phyloP scores from a whole-genome alignment of 2,329 filamentous ascomycete genomes.

The Scedosporium minutisporum region DNA sequence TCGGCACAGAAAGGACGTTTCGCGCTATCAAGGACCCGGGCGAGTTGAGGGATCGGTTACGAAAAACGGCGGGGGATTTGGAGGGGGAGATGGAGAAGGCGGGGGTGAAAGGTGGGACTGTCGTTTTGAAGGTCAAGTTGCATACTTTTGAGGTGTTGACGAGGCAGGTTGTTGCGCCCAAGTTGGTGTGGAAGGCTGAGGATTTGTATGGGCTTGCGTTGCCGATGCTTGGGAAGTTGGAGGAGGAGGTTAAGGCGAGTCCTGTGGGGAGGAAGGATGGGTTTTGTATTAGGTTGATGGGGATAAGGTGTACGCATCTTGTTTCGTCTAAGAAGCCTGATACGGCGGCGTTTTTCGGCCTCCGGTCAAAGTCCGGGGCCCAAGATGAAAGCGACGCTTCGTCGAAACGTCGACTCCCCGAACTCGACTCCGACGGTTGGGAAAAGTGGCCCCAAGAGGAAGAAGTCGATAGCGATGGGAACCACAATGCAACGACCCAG shows the following conservation, averaged over 20 bases:
- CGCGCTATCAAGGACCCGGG: conserved; percentile 61
- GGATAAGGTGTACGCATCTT: conserved; percentile 77
- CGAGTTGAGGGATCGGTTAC: conserved; percentile 66
- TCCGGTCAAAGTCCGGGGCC: conserved; percentile 26
- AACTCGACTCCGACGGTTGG: conserved; percentile 41
- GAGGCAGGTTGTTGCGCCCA: conserved; percentile 65
- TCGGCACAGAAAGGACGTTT: conserved; percentile 91
- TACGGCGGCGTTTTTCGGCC: conserved; percentile 70
- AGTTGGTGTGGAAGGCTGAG: conserved; percentile 61
- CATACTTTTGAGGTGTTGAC: conserved; percentile 91
- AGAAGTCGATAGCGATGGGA: conserved; percentile 4
- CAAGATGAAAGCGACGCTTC: not conserved
- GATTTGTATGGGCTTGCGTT: conserved; percentile 76
- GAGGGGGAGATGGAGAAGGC: conserved; percentile 75
- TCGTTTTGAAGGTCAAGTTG: conserved; percentile 86
- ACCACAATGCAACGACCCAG: not conserved
- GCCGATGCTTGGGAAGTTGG: conserved; percentile 74
- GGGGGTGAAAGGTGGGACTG: conserved; percentile 78
- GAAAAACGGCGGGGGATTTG: conserved; percentile 72
- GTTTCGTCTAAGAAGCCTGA: conserved; percentile 76
- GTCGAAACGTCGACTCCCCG: conserved; percentile 8
- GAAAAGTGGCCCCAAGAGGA: conserved; percentile 61
- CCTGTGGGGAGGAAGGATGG: conserved; percentile 52
- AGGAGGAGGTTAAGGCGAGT: conserved; percentile 59
- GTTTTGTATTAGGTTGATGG: conserved; percentile 62